Evolutionary conservation across 176 grass and related monocot species (phyloP).

Genomic region (Bothriochloa decipiens): DNA sequence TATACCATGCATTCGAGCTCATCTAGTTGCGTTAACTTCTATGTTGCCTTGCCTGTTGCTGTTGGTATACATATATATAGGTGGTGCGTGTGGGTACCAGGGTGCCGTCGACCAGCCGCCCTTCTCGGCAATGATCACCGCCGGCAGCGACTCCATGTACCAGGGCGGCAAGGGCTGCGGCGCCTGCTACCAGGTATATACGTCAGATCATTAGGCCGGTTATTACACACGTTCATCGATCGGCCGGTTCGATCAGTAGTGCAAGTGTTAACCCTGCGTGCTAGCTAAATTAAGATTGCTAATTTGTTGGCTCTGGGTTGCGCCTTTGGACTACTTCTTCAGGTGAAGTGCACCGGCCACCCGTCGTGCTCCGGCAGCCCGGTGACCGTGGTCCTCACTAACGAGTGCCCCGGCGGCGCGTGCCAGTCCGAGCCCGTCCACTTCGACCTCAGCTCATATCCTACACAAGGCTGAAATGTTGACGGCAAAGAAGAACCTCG

Average conservation of each 20-base stretch:
- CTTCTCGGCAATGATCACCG: slow-evolving; percentile 56
- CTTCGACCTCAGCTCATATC: slow-evolving; percentile 47
- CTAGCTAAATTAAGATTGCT: no score
- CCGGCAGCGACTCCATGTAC: slow-evolving; percentile 52
- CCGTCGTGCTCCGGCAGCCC: slow-evolving; percentile 48
- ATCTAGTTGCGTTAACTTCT: no score
- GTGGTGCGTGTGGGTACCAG: slow-evolving; percentile 62
- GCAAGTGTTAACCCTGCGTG: no score
- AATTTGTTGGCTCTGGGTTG: no score
- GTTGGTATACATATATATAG: not conserved
- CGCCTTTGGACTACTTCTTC: no score
- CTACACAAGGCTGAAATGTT: no score
- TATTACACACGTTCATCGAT: not conserved
- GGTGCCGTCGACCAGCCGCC: slow-evolving; percentile 43
- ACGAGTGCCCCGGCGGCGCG: slow-evolving; percentile 40
- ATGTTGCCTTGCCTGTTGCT: no score
- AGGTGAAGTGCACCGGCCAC: slow-evolving; percentile 40
- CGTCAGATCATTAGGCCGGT: no score
- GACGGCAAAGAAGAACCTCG: no score
- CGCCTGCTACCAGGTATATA: slow-evolving; percentile 48
- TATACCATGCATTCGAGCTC: no score
- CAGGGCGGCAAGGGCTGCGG: slow-evolving; percentile 56
- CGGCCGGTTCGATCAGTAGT: not conserved
- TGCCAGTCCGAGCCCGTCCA: slow-evolving; percentile 40
- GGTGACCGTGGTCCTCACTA: slow-evolving; percentile 55